Evolutionary conservation across 106 monocot species (phyloP).

Genomic region (Phalaenopsis equestris): DNA sequence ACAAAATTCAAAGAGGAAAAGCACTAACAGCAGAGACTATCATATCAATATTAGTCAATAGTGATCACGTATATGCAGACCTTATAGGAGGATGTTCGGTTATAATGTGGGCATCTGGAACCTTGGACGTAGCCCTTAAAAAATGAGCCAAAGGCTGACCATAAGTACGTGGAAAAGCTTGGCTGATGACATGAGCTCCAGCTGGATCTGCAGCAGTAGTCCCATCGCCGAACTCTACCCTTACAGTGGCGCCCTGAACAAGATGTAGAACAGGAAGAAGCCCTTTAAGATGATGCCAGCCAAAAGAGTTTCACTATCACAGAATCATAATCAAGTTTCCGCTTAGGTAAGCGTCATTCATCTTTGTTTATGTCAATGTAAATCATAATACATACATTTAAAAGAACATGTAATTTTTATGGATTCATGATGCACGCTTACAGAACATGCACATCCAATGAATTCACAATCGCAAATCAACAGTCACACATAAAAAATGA

Average conservation of each 20-base stretch:
- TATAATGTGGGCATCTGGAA: constrained; percentile 61
- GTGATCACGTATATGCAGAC: constrained; percentile 11
- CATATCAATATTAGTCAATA: background rate
- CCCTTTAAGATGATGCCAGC: background rate
- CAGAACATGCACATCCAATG: too few species aligned
- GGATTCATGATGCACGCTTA: too few species aligned
- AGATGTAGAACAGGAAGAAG: background rate
- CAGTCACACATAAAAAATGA: too few species aligned
- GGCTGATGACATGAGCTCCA: constrained; percentile 43
- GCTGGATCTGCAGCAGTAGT: constrained; percentile 58
- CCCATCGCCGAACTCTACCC: constrained; percentile 81
- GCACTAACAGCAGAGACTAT: background rate
- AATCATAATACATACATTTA: too few species aligned
- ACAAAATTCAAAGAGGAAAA: background rate
- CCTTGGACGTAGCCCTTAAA: constrained; percentile 39
- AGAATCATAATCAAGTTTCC: background rate
- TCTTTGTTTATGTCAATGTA: too few species aligned
- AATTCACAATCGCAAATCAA: too few species aligned
- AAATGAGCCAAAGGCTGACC: constrained; percentile 79
- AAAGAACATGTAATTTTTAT: too few species aligned
- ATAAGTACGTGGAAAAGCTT: constrained; percentile 63
- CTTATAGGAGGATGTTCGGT: constrained; percentile 50
- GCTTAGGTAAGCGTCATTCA: too few species aligned
- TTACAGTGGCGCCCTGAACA: constrained; percentile 62
- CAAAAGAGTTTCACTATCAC: background rate